Percentiles rank a stretch among this genome's conserved stretches.
Conservation (phyloP, 164 flowering plant genomes). For the Piper longum region DNA sequence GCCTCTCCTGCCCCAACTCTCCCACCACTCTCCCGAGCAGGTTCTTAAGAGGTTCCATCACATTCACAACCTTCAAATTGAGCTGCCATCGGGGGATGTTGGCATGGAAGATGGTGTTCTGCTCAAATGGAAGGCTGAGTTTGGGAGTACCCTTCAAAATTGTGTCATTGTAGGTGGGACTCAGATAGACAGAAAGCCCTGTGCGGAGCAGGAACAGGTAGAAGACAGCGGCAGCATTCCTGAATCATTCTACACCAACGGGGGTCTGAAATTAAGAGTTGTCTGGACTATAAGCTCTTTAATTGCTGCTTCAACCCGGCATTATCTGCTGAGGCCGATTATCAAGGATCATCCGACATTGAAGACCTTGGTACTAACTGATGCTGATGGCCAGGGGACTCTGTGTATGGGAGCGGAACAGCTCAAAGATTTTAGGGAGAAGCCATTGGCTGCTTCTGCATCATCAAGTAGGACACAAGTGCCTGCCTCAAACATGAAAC, state of each 20-base stretch:
- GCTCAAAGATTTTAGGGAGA: slow-evolving; percentile 14
- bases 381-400: slow-evolving; percentile 40
- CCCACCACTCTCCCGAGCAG: slow-evolving; percentile 9
- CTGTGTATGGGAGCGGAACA: slow-evolving; percentile 30
- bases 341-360: slow-evolving; percentile 28
- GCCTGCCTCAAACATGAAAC: slow-evolving; percentile 15
- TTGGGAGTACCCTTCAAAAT: slow-evolving; percentile 28
- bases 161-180: slow-evolving; percentile 43
- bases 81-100: slow-evolving; percentile 26
- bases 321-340: slow-evolving; percentile 31
- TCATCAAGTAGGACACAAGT: slow-evolving; percentile 13
- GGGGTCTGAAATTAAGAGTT: slow-evolving; percentile 36
- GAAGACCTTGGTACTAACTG: slow-evolving; percentile 23
- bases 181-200: slow-evolving; percentile 1
- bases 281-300: slow-evolving; percentile 52
- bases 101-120: slow-evolving; percentile 11
- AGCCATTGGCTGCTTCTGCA: slow-evolving; percentile 14
- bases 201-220: not conserved
- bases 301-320: slow-evolving; percentile 55
- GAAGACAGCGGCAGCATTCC: slow-evolving; percentile 14
- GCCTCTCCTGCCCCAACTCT: slow-evolving; percentile 4
- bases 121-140: slow-evolving; percentile 54
- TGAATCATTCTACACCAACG: slow-evolving; percentile 18
- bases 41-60: slow-evolving; percentile 25
- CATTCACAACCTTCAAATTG: slow-evolving; percentile 20